phyloP scores from a whole-genome alignment of 208 protist species.

The Naegleria gruberi region DNA sequence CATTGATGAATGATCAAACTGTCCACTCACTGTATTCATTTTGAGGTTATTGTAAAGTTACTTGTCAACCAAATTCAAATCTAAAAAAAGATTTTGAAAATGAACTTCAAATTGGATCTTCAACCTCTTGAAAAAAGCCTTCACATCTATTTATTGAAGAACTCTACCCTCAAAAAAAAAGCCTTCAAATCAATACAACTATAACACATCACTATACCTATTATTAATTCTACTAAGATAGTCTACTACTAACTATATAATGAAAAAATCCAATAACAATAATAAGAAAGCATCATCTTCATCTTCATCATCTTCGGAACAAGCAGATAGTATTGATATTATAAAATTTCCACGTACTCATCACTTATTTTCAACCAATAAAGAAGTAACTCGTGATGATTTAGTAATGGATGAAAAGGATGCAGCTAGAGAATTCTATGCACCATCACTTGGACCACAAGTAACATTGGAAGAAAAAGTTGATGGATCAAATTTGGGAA shows the following conservation, averaged over 20 bases:
- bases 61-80: not conserved
- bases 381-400: not conserved
- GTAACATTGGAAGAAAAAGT: slow-evolving; percentile 49
- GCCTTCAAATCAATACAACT: not conserved
- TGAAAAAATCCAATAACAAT: too few species aligned
- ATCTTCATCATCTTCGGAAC: not conserved
- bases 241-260: too few species aligned
- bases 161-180: not conserved
- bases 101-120: not conserved
- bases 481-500: slow-evolving; percentile 46
- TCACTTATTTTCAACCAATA: not conserved
- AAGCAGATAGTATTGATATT: not conserved
- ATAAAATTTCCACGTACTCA: slow-evolving; percentile 14
- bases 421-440: not conserved
- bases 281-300: not conserved
- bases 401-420: not conserved
- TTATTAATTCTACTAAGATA: too few species aligned
- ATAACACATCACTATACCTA: too few species aligned
- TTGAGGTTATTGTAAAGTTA: too few species aligned
- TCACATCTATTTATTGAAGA: not conserved
- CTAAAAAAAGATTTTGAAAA: not conserved
- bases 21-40: too few species aligned
- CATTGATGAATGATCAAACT: too few species aligned
- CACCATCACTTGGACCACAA: not conserved
- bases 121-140: not conserved